Evolutionary conservation across 2,329 filamentous ascomycete genomes (phyloP).

Genomic region (Moelleriella libera): DNA sequence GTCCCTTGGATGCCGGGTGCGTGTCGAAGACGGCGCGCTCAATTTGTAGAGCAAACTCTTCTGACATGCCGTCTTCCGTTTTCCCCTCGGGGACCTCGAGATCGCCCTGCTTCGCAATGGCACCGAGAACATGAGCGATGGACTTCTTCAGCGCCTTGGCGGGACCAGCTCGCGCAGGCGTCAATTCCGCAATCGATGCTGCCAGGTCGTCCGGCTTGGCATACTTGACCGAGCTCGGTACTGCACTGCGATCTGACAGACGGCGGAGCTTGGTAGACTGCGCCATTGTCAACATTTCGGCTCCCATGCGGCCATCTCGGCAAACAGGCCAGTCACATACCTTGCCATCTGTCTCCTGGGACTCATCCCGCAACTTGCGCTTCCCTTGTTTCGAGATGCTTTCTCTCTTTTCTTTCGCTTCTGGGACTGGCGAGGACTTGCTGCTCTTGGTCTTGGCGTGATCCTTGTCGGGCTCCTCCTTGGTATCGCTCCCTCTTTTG

Average conservation of each 20-base stretch:
- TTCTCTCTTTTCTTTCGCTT: constrained; percentile 35
- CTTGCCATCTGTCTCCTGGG: constrained; percentile 36
- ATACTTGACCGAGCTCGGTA: constrained; percentile 23
- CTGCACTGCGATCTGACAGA: constrained; percentile 33
- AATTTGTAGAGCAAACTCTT: constrained; percentile 62
- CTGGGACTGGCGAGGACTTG: constrained; percentile 26
- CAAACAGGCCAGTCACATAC: constrained; percentile 14
- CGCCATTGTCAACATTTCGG: background rate
- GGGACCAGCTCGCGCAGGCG: constrained; percentile 49
- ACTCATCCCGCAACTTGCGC: constrained; percentile 43
- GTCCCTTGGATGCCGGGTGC: constrained; percentile 29
- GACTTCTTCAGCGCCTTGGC: constrained; percentile 59
- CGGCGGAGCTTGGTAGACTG: constrained; percentile 36
- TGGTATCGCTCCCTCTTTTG: constrained; percentile 51
- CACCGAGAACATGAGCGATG: constrained; percentile 50
- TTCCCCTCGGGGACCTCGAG: constrained; percentile 50
- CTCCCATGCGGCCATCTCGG: background rate
- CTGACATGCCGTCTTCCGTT: constrained; percentile 49
- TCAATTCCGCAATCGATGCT: constrained; percentile 37
- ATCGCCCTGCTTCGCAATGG: constrained; percentile 50
- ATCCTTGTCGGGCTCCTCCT: constrained; percentile 42
- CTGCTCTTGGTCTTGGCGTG: constrained; percentile 7
- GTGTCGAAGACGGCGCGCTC: constrained; percentile 55
- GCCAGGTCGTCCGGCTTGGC: constrained; percentile 37
- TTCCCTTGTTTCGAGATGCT: constrained; percentile 30